A percentile compares a stretch with the other conserved stretches of the same genome.
phyloP scores from a whole-genome alignment of 139 green algal genomes.

The Coelastrella sp. region DNA sequence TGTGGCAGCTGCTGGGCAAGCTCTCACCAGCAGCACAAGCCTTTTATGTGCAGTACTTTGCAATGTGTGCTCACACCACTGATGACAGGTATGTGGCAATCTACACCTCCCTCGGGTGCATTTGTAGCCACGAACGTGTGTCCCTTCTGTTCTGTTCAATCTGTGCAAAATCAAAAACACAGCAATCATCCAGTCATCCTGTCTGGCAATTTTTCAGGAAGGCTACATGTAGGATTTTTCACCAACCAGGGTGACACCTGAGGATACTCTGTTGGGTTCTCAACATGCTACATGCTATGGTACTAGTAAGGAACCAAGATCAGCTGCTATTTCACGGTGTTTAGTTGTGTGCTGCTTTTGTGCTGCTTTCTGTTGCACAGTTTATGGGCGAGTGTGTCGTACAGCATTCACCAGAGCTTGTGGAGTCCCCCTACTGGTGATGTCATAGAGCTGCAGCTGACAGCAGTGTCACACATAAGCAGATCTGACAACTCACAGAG shows the following conservation, averaged over 20 bases:
- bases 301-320: not conserved
- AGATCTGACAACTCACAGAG: no score
- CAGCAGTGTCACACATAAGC: no score
- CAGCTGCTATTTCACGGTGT: not conserved
- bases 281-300: not conserved
- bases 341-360: not conserved
- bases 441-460: not conserved
- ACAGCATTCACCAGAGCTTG: not conserved
- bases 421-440: not conserved
- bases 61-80: not conserved
- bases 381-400: not conserved
- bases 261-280: no score
- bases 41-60: not conserved
- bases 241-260: no score
- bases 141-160: no score
- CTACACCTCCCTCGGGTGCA: no score
- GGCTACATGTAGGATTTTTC: no score
- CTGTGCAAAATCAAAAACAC: no score
- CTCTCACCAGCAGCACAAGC: not conserved
- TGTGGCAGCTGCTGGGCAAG: conserved; percentile 42
- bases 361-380: not conserved
- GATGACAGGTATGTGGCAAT: not conserved
- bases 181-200: no score
- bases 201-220: no score
- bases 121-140: no score